A percentile compares a stretch with the other conserved stretches of the same genome.
These are phyloP conservation scores for Russula sp. DNA, from an alignment of 768 basidiomycete species.

Conservation along the genomic window DNA sequence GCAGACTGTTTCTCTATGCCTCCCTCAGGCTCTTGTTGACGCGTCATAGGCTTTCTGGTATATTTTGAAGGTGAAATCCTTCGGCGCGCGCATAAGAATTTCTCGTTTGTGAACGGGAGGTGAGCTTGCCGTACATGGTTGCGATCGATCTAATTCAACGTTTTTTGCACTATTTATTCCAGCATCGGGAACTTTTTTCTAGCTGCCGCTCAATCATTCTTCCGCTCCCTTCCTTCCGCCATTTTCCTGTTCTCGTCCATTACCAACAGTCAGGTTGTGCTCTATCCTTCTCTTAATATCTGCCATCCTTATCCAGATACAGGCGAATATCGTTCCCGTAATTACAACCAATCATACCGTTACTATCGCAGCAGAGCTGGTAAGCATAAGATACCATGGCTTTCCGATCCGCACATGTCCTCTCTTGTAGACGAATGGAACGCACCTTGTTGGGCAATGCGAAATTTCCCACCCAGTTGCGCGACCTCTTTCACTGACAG, in stretches of 20 bases:
- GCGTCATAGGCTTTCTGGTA: conserved; percentile 75
- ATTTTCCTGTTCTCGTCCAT: conserved; percentile 93
- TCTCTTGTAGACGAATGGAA: conserved; percentile 60
- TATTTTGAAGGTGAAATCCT: conserved; percentile 87
- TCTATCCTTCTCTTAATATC: conserved; percentile 16
- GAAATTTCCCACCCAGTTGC: conserved; percentile 85
- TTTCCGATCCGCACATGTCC: conserved; percentile 5
- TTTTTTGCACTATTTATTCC: neutral
- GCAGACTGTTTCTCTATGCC: neutral
- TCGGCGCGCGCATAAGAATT: conserved; percentile 88
- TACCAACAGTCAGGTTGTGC: conserved; percentile 63
- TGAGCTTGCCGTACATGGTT: conserved; percentile 32
- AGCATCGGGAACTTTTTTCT: conserved; percentile 91
- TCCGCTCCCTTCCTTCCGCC: conserved; percentile 88
- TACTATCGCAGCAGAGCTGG: conserved; percentile 91
- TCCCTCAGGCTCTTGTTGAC: neutral
- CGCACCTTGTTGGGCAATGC: conserved; percentile 84
- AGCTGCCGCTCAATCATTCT: conserved; percentile 84
- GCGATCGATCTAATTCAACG: neutral
- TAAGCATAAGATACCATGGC: conserved; percentile 29
- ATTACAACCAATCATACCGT: conserved; percentile 93
- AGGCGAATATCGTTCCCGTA: conserved; percentile 82
- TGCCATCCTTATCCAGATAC: conserved; percentile 27
- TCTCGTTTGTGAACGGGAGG: conserved; percentile 91
- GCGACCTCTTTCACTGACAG: conserved; percentile 12